These are phyloP conservation scores for Evansstolkia leycettana DNA, from an alignment of 495 filamentous ascomycete genomes.

Conservation along the genomic window DNA sequence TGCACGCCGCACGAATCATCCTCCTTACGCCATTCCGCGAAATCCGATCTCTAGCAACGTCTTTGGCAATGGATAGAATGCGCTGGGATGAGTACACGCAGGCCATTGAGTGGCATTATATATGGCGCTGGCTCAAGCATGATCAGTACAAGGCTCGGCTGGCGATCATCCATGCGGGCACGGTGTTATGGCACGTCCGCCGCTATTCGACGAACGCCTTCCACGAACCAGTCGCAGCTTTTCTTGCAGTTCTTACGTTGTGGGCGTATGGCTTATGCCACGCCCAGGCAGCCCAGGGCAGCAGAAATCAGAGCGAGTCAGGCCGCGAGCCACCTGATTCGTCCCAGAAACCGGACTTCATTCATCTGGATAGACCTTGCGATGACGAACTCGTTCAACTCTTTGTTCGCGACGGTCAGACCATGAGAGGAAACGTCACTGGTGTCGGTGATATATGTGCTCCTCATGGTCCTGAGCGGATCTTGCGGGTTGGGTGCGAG, in stretches of 20 bases:
- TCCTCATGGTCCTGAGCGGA: slow-evolving; percentile 25
- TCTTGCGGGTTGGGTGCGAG: slow-evolving; percentile 31
- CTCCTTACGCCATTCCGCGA: slow-evolving; percentile 28
- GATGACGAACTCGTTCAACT: slow-evolving; percentile 43
- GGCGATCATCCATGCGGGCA: slow-evolving; percentile 41
- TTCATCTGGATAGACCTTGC: slow-evolving; percentile 39
- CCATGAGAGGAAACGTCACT: slow-evolving; percentile 33
- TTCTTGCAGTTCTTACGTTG: slow-evolving; percentile 35
- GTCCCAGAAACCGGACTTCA: slow-evolving; percentile 17
- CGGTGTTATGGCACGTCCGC: slow-evolving; percentile 36
- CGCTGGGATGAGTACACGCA: slow-evolving; percentile 22
- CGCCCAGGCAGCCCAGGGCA: slow-evolving; percentile 5
- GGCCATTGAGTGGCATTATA: slow-evolving; percentile 27
- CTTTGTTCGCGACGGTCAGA: slow-evolving; percentile 36
- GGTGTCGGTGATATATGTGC: slow-evolving; percentile 39
- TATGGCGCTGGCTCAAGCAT: slow-evolving; percentile 36
- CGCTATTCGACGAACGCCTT: slow-evolving; percentile 35
- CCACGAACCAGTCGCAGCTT: slow-evolving; percentile 36
- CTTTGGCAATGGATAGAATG: slow-evolving; percentile 17
- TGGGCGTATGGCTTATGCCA: slow-evolving; percentile 39
- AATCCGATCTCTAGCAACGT: slow-evolving; percentile 23
- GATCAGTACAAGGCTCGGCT: slow-evolving; percentile 44
- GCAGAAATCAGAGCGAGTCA: not conserved
- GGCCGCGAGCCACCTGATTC: slow-evolving; percentile 1
- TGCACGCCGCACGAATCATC: slow-evolving; percentile 36